Evolutionary conservation across 495 filamentous ascomycete species (phyloP), one percentile per base, ranked within the genome.

Genomic region (Penicillium alfredii): DNA sequence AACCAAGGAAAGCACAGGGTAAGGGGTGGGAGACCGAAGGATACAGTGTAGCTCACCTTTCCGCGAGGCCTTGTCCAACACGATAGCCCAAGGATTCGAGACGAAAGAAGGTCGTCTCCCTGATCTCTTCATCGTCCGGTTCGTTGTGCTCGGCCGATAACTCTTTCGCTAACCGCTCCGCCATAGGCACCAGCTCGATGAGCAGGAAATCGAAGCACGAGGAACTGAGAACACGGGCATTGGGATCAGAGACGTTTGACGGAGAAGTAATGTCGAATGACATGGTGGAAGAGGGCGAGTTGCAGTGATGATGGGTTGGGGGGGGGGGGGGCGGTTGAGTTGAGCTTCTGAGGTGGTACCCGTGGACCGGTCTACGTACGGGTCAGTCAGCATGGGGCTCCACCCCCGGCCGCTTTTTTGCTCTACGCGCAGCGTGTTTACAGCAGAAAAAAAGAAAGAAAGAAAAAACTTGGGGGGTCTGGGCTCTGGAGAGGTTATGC

Each of bases 171-270:
- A 97, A 60, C 35, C 92, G 77, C 59, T 92, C 87, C 3, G 93
- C 85, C 76, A 95, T 82, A 28, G 92, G 92, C 16, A 98, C 92
- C 33, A 98, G 73, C 66, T 98, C 92, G 51, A 98, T 96, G 42
- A 98, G 74, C 9, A 98, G 78, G 42, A 98, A 80, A 54, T 98
- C 92, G 38, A 97, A 76, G 44, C 82, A 85, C 20, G 90, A 86
- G 21, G 82, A 76, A 59, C 72, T 80, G 32, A 94, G 68, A 66
- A 88, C 84, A 35, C 79, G 80, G 22, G 85, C 80, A 44, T 72
- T 73, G 2, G 86, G 83, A 60, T 95, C 89, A 24, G 78, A 78
- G 53, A 78, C 62, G 56, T 78, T 84, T 68, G 77, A 80, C 26
- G 80, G 78, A 3, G 81, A 80, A 45, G 78, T 58, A 14, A 64